phyloP scores from a whole-genome alignment of 768 basidiomycete species.

The Hypholoma sublateritium region DNA sequence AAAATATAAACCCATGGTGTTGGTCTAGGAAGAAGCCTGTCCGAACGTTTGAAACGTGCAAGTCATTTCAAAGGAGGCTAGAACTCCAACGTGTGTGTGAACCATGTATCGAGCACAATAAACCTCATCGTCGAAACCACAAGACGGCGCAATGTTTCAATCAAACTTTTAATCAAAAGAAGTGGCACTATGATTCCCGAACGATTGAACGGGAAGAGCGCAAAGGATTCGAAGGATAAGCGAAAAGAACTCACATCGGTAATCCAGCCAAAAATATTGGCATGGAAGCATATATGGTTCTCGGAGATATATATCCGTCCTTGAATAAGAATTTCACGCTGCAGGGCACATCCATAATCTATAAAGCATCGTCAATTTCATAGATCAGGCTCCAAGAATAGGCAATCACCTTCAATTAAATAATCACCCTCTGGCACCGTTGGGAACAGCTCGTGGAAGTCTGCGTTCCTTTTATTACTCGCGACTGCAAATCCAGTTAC shows the following conservation, averaged over 20 bases:
- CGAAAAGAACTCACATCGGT: conserved; percentile 69
- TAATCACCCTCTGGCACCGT: conserved; percentile 93
- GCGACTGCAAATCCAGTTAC: conserved; percentile 98
- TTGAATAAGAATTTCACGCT: conserved; percentile 95
- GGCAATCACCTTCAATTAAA: conserved; percentile 85
- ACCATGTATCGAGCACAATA: too few species aligned
- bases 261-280: conserved; percentile 99
- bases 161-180: too few species aligned
- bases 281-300: conserved; percentile 99
- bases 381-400: not conserved
- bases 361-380: not conserved
- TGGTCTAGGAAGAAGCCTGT: too few species aligned
- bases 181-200: too few species aligned
- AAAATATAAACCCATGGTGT: too few species aligned
- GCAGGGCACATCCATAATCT: conserved; percentile 98
- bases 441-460: conserved; percentile 94
- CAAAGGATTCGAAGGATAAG: too few species aligned
- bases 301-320: conserved; percentile 96
- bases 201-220: too few species aligned
- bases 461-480: conserved; percentile 89
- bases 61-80: too few species aligned
- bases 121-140: too few species aligned
- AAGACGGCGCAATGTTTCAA: too few species aligned
- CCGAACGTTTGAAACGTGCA: too few species aligned
- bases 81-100: too few species aligned